Conservation (phyloP, 371 early-diverging fungal genomes). For the Cladochytrium tenue region DNA sequence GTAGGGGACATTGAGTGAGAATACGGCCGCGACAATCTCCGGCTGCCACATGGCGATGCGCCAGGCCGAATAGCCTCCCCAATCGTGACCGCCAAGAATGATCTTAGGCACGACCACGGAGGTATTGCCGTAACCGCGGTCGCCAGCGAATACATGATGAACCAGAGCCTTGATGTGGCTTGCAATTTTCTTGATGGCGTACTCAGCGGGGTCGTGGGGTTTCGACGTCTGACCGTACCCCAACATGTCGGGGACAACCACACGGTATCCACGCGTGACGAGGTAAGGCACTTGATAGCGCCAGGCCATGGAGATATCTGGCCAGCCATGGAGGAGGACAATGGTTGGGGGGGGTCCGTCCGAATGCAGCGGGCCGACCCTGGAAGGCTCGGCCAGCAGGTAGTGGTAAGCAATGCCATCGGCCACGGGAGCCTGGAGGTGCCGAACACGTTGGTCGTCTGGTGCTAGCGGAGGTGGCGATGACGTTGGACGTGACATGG, state of each 20-base stretch:
- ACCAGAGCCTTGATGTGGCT: constrained; percentile 61
- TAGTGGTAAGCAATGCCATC: too few species aligned
- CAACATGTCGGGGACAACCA: constrained; percentile 66
- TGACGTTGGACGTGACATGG: too few species aligned
- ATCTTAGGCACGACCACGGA: constrained; percentile 46
- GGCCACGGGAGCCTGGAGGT: too few species aligned
- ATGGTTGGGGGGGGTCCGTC: not conserved
- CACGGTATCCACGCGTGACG: constrained; percentile 67
- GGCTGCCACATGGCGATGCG: constrained; percentile 68
- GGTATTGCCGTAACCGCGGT: constrained; percentile 37
- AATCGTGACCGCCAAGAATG: constrained; percentile 73
- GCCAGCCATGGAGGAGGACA: constrained; percentile 15
- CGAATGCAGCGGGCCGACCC: too few species aligned
- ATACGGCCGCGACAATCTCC: constrained; percentile 61
- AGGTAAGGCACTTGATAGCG: constrained; percentile 71
- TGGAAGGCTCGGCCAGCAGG: too few species aligned
- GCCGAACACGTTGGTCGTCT: too few species aligned
- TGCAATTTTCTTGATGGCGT: constrained; percentile 57
- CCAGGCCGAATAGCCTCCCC: constrained; percentile 74
- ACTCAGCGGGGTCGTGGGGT: constrained; percentile 36
- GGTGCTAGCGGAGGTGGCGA: too few species aligned
- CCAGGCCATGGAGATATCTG: constrained; percentile 45
- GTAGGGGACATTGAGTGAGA: constrained; percentile 69
- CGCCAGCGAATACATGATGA: too few species aligned
- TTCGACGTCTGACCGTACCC: constrained; percentile 69